These are phyloP conservation scores for Epicoccum nigrum DNA, from an alignment of 2,329 filamentous ascomycete genomes.

Conservation along the genomic window DNA sequence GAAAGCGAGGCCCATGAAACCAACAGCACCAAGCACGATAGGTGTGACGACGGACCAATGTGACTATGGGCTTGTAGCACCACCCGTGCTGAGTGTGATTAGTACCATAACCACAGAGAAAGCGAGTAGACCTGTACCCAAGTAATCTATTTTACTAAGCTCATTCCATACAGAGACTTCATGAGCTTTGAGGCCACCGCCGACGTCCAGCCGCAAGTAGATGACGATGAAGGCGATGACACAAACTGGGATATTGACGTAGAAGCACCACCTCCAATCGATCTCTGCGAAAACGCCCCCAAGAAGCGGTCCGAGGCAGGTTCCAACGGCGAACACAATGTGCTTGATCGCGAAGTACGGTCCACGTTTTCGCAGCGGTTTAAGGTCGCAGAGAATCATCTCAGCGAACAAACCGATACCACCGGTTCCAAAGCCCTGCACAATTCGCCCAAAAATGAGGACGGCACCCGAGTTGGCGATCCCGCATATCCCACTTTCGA, in stretches of 20 bases:
- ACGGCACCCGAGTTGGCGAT: slow-evolving; percentile 52
- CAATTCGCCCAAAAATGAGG: slow-evolving; percentile 61
- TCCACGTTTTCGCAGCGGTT: slow-evolving; percentile 55
- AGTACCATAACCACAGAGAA: slow-evolving; percentile 50
- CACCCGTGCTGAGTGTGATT: slow-evolving; percentile 54
- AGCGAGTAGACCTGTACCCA: slow-evolving; percentile 54
- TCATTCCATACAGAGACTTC: slow-evolving; percentile 21
- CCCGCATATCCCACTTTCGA: slow-evolving; percentile 62
- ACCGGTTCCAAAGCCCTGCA: slow-evolving; percentile 61
- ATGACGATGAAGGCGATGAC: slow-evolving; percentile 36
- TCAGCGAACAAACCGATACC: slow-evolving; percentile 55
- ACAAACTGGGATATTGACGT: slow-evolving; percentile 45
- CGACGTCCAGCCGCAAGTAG: slow-evolving; percentile 38
- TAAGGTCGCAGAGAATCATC: slow-evolving; percentile 59
- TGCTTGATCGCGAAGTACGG: slow-evolving; percentile 46
- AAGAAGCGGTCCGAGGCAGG: slow-evolving; percentile 37
- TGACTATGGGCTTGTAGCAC: slow-evolving; percentile 52
- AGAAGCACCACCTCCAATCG: slow-evolving; percentile 57
- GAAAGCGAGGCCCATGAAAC: slow-evolving; percentile 46
- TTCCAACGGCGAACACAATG: slow-evolving; percentile 34
- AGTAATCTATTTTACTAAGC: slow-evolving; percentile 48
- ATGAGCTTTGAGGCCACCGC: slow-evolving; percentile 20
- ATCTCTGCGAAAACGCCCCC: slow-evolving; percentile 41
- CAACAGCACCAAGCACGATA: slow-evolving; percentile 52
- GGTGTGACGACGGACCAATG: slow-evolving; percentile 50